Conservation (phyloP, 192 early-diverging fungal species). For the Powellomyces hirtus region DNA sequence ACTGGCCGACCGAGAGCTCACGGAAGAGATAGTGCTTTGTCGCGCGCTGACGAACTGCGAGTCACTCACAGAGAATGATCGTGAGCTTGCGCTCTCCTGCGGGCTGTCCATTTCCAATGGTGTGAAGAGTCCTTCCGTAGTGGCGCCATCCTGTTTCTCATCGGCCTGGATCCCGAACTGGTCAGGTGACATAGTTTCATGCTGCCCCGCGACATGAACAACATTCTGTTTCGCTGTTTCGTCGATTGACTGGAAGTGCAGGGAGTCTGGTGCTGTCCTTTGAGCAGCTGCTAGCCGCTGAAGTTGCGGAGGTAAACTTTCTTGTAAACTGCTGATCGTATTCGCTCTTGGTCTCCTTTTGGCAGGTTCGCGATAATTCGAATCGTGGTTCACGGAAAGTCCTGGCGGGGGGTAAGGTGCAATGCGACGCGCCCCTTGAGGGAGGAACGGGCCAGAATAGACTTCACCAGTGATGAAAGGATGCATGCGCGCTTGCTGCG, state of each 20-base stretch:
- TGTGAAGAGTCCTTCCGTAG: neutral
- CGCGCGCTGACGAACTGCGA: slow-evolving; percentile 22
- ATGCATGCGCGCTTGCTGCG: slow-evolving; percentile 89
- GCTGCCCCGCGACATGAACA: too few species aligned
- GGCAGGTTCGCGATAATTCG: slow-evolving; percentile 1
- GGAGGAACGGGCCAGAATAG: slow-evolving; percentile 68
- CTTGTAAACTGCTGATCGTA: slow-evolving; percentile 45
- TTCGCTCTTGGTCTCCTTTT: slow-evolving; percentile 44
- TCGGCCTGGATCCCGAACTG: neutral
- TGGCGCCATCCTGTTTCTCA: neutral
- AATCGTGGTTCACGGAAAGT: neutral
- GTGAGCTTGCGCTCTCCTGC: neutral
- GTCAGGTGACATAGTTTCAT: too few species aligned
- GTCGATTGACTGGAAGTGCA: too few species aligned
- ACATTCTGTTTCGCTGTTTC: too few species aligned
- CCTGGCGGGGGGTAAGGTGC: neutral
- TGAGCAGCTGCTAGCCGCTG: slow-evolving; percentile 49
- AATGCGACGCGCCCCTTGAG: slow-evolving; percentile 23
- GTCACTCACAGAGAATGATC: slow-evolving; percentile 19
- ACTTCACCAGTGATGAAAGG: slow-evolving; percentile 93
- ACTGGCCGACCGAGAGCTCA: neutral
- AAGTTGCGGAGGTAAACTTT: slow-evolving; percentile 49
- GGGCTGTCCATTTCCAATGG: neutral
- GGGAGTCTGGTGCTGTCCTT: too few species aligned
- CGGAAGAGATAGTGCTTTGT: slow-evolving; percentile 15